A percentile compares a stretch with the other conserved stretches of the same genome.
These are phyloP conservation scores for Saitozyma podzolica DNA, from an alignment of 768 basidiomycete species.

Conservation along the genomic window DNA sequence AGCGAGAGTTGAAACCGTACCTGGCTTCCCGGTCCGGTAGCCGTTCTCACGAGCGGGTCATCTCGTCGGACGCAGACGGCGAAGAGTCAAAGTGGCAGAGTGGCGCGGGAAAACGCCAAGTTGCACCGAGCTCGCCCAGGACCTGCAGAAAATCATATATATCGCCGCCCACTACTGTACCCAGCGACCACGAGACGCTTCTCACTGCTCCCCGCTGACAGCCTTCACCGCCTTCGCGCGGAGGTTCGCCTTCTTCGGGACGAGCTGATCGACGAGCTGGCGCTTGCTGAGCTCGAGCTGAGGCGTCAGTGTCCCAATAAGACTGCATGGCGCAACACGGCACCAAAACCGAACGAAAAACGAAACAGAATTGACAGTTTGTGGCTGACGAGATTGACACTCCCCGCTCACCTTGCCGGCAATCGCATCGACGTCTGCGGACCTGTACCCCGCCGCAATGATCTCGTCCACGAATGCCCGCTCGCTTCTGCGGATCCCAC, in stretches of 20 bases:
- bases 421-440: slow-evolving; percentile 22
- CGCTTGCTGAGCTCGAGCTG: slow-evolving; percentile 32
- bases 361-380: not conserved
- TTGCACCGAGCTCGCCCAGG: too few species aligned
- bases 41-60: too few species aligned
- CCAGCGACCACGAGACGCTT: too few species aligned
- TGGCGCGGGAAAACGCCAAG: too few species aligned
- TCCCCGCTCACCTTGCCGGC: slow-evolving; percentile 20
- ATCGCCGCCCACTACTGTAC: too few species aligned
- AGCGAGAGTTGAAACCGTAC: too few species aligned
- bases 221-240: slow-evolving; percentile 20
- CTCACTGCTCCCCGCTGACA: slow-evolving; percentile 3
- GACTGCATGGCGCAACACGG: too few species aligned
- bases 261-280: slow-evolving; percentile 34
- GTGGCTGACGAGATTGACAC: not conserved
- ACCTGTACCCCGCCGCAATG: slow-evolving; percentile 25
- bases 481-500: slow-evolving; percentile 24
- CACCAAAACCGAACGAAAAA: not conserved
- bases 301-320: not conserved
- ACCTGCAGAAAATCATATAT: too few species aligned
- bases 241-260: slow-evolving; percentile 27
- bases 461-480: slow-evolving; percentile 28
- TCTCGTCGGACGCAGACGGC: too few species aligned
- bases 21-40: too few species aligned
- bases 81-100: too few species aligned